Percentiles rank a stretch among this genome's conserved stretches.
These are phyloP conservation scores for Microdochium trichocladiopsis DNA, from an alignment of 2,329 filamentous ascomycete genomes.

Conservation along the genomic window DNA sequence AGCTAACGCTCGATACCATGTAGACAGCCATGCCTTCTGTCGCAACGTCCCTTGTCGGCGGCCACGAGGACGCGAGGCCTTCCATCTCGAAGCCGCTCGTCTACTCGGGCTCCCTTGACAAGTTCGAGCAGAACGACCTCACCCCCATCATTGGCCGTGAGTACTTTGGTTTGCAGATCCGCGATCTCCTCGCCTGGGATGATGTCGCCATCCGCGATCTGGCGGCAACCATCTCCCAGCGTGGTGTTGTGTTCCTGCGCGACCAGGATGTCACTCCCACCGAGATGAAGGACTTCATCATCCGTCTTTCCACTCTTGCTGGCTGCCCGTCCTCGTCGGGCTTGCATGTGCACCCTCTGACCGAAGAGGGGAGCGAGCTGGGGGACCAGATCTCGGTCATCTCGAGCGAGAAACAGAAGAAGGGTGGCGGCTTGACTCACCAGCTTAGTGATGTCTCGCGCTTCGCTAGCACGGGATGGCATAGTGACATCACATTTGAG, in stretches of 20 bases:
- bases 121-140: conserved; percentile 24
- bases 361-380: conserved; percentile 42
- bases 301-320: conserved; percentile 32
- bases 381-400: conserved; percentile 51
- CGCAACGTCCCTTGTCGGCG: conserved; percentile 2
- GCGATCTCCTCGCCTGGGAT: conserved; percentile 18
- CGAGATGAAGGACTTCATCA: conserved; percentile 36
- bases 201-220: conserved; percentile 25
- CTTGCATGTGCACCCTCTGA: conserved; percentile 48
- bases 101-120: conserved; percentile 32
- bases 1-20: neutral
- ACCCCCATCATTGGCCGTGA: conserved; percentile 26
- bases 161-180: conserved; percentile 20
- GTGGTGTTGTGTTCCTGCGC: conserved; percentile 43
- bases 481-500: conserved; percentile 48
- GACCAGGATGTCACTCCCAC: conserved; percentile 36
- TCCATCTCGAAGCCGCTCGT: conserved; percentile 22
- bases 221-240: conserved; percentile 29
- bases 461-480: conserved; percentile 40
- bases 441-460: conserved; percentile 41
- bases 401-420: conserved; percentile 47
- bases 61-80: neutral
- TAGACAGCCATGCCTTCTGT: conserved; percentile 24
- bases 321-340: conserved; percentile 39
- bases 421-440: conserved; percentile 43